Percentiles rank a stretch among this genome's conserved stretches.
Conservation (phyloP, 306 rosid species). For the Erythrophleum fordii region DNA sequence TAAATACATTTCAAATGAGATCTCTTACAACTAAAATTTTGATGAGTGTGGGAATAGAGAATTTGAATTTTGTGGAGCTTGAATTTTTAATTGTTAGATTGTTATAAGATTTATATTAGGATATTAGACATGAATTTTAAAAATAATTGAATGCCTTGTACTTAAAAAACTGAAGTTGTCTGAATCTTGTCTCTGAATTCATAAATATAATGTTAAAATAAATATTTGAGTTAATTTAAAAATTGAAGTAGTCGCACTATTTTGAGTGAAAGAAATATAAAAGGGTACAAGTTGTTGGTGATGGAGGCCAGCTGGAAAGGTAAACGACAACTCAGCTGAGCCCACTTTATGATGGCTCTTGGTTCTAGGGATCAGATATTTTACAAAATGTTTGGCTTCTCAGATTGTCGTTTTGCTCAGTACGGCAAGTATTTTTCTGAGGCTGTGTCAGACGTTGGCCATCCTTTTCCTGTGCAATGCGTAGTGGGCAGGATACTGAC, state of each 20-base stretch:
- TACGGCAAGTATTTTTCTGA: constrained; percentile 36
- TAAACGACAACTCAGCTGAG: constrained; percentile 8
- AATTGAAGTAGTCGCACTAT: not conserved
- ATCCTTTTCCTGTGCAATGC: not conserved
- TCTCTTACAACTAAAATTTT: too few relatives aligned
- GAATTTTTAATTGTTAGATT: too few relatives aligned
- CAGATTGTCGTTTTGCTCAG: not conserved
- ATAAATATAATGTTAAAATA: not conserved
- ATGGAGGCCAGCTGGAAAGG: constrained; percentile 42
- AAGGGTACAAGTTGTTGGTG: not conserved
- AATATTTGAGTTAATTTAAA: not conserved
- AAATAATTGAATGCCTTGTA: not conserved
- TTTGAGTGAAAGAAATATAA: not conserved
- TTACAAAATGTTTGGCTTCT: too few relatives aligned
- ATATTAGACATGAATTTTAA: too few relatives aligned
- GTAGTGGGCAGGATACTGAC: not conserved
- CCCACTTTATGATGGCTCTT: too few relatives aligned
- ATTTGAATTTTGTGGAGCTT: too few relatives aligned
- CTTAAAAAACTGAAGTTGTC: not conserved
- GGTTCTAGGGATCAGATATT: too few relatives aligned
- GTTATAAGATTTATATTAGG: too few relatives aligned
- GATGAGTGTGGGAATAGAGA: too few relatives aligned
- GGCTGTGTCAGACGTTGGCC: not conserved
- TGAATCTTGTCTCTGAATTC: not conserved
- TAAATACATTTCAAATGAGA: too few relatives aligned